Base-by-base conservation (phyloP, 352 stramenopile species). In the Phytophthora gonapodyides region DNA sequence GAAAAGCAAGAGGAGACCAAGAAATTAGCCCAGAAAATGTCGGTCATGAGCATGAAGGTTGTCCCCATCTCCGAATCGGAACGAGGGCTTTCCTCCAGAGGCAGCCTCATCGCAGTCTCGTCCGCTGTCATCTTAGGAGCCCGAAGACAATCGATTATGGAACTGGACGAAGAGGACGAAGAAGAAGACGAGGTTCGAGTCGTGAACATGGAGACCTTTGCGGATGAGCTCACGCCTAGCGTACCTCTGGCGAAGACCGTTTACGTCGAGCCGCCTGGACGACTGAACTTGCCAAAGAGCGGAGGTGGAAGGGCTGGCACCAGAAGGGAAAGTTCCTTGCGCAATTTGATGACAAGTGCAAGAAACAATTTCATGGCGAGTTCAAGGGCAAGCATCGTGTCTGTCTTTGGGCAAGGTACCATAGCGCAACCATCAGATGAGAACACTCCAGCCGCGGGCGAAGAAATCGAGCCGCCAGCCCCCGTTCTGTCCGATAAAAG, bases 21-120 rank as follows among this genome's bases (percentile, higher is more conserved):
- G 27, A 76, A 78, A 24, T 53, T 89, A 0, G 81, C 75, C 0
- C 57, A 80, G 42, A 81, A 85, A 15, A 83, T 89, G 75, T 82
- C 82, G 0, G 75, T 64, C 4, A 81, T 88, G 75, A 63, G 52
- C 8, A 84, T 82, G 72, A 89, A 88, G 57, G 78, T 91, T 16
- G 36, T 49, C 1, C 73, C 67, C 11, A 56, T 66, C 4, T 63
- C 61, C 7, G 60, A 75, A 13, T 64, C 41, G 15, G 61, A 67
- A 21, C 58, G 31, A 10, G 63, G 38, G 24, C 70, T 64, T 24
- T 65, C 66, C 9, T 44, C 30, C 0, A 40, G 50, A 44, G 46
- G 33, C 31, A 71, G 57, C 24, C 69, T 73, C 17, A 33, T 62
- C 15, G 47, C 55, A 24, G 30, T 59, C 3, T 57, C 60, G 0